Evolutionary conservation across 73 alveolate genomes (phyloP), one percentile per base, ranked within the genome.

Genomic region (Blepharisma stoltei): DNA sequence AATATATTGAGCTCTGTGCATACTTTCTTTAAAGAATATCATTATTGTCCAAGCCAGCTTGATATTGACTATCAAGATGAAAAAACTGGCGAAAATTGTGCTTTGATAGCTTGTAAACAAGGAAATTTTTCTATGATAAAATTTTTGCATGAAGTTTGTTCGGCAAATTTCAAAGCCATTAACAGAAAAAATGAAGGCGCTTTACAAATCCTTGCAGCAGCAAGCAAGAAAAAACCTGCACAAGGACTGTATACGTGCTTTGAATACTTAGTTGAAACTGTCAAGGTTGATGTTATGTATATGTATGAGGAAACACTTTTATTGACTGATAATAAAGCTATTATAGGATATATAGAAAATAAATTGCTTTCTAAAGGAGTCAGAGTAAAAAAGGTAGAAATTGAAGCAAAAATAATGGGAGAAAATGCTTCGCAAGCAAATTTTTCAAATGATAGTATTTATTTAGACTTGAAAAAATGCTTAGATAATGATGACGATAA

Each of bases 61-160:
- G 73, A 60, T 4, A 14, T 60, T 11, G 45, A 60, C 47, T 60
- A 60, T 25, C 73, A n/a, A 18, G 23, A 25, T 60, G 73, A 60
- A 18, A 60, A 60, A 25, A 60, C 73, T 25, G 73, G 73, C 0
- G 73, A 60, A 60, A 60, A n/a, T 20, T 60, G 73, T 25, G 73
- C 73, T 5, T 25, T 60, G 3, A 60, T 60, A 14, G 73, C 73
- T 18, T 60, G 73, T 60, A n/a, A 47, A 20, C 14, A 60, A 25
- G 73, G 73, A 60, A 60, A 60, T 60, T 60, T 20, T 38, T 4
- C 73, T 18, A 20, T 60, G 73, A 25, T 60, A 14, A 60, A 60
- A 60, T 8, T 25, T 60, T 25, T 60, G 5, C 37, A 60, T 25
- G 46, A n/a, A 60, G 5, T 60, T 38, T 60, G 73, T 25, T 8